phyloP scores from a whole-genome alignment of 805 yeast genomes.

The Cyberlindnera subsufficiens region DNA sequence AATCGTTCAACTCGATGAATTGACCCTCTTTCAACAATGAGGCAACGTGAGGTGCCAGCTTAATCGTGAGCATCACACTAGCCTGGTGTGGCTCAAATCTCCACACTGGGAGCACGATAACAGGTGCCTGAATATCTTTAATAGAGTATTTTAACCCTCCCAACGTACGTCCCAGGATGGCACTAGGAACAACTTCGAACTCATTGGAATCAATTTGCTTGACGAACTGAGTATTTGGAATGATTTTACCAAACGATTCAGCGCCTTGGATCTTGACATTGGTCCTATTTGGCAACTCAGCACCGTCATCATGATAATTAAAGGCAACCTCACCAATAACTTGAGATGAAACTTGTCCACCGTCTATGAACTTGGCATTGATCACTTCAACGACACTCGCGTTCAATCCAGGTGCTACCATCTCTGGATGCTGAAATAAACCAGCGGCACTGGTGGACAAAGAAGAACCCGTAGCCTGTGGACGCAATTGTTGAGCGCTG shows the following conservation, averaged over 20 bases:
- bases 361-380: slow-evolving; percentile 69
- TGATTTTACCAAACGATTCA: slow-evolving; percentile 37
- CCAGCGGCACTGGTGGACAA: slow-evolving; percentile 26
- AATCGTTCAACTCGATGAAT: slow-evolving; percentile 31
- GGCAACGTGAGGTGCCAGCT: slow-evolving; percentile 43
- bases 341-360: slow-evolving; percentile 51
- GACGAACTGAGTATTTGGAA: slow-evolving; percentile 49
- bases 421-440: slow-evolving; percentile 44
- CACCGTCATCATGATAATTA: slow-evolving; percentile 43
- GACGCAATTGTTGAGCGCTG: slow-evolving; percentile 29
- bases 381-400: slow-evolving; percentile 84
- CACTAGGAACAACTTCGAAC: slow-evolving; percentile 42
- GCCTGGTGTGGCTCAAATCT: slow-evolving; percentile 81
- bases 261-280: slow-evolving; percentile 37
- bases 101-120: slow-evolving; percentile 80
- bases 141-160: slow-evolving; percentile 78
- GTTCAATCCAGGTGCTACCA: slow-evolving; percentile 59
- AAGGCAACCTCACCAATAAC: slow-evolving; percentile 84
- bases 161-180: slow-evolving; percentile 56
- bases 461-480: slow-evolving; percentile 40
- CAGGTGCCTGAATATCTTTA: slow-evolving; percentile 51
- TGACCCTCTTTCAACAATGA: slow-evolving; percentile 30
- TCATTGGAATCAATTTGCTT: slow-evolving; percentile 38
- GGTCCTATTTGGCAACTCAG: slow-evolving; percentile 34
- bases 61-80: slow-evolving; percentile 71